Conservation (phyloP, 2,329 filamentous ascomycete genomes). For the Hirsutella rhossiliensis region DNA sequence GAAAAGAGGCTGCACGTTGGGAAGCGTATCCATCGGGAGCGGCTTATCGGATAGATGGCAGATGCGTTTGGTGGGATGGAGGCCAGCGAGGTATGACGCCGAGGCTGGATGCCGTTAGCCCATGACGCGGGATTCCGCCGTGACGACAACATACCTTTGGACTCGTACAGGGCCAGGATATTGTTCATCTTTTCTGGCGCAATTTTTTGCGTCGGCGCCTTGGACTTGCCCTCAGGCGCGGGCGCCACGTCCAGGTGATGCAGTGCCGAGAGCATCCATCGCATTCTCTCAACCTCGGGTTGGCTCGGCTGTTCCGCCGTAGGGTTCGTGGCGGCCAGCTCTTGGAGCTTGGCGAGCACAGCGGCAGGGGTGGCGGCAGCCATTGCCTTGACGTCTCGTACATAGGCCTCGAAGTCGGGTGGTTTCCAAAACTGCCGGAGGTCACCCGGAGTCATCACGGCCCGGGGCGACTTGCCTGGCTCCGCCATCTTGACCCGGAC, state of each 20-base stretch:
- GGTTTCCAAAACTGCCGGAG: neutral
- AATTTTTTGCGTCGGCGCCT: neutral
- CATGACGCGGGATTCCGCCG: neutral
- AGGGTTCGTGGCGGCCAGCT: neutral
- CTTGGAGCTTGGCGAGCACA: slow-evolving; percentile 7
- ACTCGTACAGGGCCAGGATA: slow-evolving; percentile 39
- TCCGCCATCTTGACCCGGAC: neutral
- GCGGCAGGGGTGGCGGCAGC: slow-evolving; percentile 4
- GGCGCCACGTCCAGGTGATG: slow-evolving; percentile 27
- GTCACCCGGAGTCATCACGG: neutral
- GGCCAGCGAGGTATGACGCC: slow-evolving; percentile 34
- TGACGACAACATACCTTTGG: slow-evolving; percentile 24
- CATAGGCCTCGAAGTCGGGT: neutral
- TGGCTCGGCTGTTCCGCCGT: neutral
- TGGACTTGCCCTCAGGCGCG: neutral
- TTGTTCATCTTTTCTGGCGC: slow-evolving; percentile 9
- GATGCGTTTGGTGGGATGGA: slow-evolving; percentile 26
- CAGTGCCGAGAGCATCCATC: slow-evolving; percentile 49
- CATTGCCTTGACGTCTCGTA: slow-evolving; percentile 4
- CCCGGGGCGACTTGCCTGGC: neutral
- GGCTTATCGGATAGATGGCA: slow-evolving; percentile 34
- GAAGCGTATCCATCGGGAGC: slow-evolving; percentile 21
- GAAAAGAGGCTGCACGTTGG: slow-evolving; percentile 26
- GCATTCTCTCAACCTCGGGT: slow-evolving; percentile 13
- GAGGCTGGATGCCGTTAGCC: slow-evolving; percentile 23